Evolutionary conservation across 2,329 filamentous ascomycete genomes (phyloP).

Genomic region (Colletotrichum destructivum): DNA sequence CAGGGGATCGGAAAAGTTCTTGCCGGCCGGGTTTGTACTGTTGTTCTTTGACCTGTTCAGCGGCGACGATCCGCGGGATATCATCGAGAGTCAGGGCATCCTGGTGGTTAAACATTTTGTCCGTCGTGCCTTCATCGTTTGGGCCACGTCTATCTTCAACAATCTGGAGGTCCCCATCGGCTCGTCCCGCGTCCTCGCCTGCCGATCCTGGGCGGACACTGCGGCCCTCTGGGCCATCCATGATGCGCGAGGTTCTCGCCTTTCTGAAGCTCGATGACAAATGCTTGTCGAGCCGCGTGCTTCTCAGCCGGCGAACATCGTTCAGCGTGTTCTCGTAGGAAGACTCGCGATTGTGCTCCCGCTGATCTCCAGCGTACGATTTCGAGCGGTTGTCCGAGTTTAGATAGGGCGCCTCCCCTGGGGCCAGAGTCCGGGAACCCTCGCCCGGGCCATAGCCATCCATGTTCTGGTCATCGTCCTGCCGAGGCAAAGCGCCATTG

Average conservation of each 20-base stretch:
- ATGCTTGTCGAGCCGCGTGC: constrained; percentile 94
- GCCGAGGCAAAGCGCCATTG: constrained; percentile 84
- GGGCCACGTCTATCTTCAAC: constrained; percentile 79
- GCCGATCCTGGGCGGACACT: constrained; percentile 80
- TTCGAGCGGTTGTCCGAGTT: constrained; percentile 80
- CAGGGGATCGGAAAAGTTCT: constrained; percentile 72
- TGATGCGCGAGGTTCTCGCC: constrained; percentile 90
- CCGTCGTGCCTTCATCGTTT: constrained; percentile 78
- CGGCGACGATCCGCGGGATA: constrained; percentile 94
- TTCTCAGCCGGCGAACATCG: constrained; percentile 91
- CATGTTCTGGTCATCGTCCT: constrained; percentile 79
- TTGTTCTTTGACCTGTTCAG: constrained; percentile 89
- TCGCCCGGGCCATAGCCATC: constrained; percentile 77
- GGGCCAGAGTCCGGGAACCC: constrained; percentile 54
- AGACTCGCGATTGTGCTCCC: constrained; percentile 76
- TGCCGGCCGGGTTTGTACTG: constrained; percentile 85
- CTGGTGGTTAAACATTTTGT: constrained; percentile 89
- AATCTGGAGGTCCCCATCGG: constrained; percentile 77
- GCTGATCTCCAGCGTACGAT: constrained; percentile 76
- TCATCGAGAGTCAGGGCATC: constrained; percentile 96
- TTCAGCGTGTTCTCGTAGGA: constrained; percentile 97
- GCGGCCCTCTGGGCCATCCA: constrained; percentile 85
- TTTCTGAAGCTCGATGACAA: constrained; percentile 94
- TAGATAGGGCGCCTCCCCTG: constrained; percentile 60
- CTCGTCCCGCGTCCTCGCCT: constrained; percentile 71